phyloP scores from a whole-genome alignment of 495 filamentous ascomycete genomes.

The Immersiella caudata region DNA sequence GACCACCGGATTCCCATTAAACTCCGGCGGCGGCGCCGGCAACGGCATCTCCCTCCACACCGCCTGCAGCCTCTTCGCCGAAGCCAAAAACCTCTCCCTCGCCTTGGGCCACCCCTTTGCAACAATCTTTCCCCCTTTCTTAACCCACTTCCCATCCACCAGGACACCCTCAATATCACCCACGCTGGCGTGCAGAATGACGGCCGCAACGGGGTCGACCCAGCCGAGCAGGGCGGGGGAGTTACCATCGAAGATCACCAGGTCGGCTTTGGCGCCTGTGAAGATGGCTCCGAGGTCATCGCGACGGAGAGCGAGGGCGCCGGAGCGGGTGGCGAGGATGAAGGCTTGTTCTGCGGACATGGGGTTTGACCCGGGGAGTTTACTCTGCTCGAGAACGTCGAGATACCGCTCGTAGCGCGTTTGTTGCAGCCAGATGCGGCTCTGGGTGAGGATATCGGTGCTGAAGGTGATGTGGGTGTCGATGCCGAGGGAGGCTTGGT shows the following conservation, averaged over 20 bases:
- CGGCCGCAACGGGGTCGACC: constrained; percentile 55
- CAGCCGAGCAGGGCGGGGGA: constrained; percentile 52
- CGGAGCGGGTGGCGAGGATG: constrained; percentile 52
- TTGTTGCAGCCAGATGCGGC: constrained; percentile 48
- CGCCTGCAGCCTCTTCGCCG: constrained; percentile 32
- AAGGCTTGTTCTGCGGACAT: constrained; percentile 56
- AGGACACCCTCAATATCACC: constrained; percentile 53
- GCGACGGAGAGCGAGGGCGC: constrained; percentile 47
- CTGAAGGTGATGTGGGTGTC: constrained; percentile 52
- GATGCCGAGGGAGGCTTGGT: constrained; percentile 48
- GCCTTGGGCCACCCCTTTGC: constrained; percentile 32
- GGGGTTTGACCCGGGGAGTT: constrained; percentile 44
- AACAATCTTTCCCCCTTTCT: constrained; percentile 41
- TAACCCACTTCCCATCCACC: constrained; percentile 49
- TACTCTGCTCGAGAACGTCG: constrained; percentile 39
- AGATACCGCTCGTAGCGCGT: constrained; percentile 38
- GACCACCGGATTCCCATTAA: constrained; percentile 11
- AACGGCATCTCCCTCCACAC: constrained; percentile 5
- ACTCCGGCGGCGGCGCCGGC: constrained; percentile 3
- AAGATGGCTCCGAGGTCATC: constrained; percentile 50
- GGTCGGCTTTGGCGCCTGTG: constrained; percentile 50
- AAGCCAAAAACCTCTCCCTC: constrained; percentile 34
- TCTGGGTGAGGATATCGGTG: constrained; percentile 49
- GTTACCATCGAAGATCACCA: constrained; percentile 52
- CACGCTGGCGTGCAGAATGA: constrained; percentile 53